phyloP scores from a whole-genome alignment of 2,329 filamentous ascomycete species.

The Neoscytalidium dimidiatum region DNA sequence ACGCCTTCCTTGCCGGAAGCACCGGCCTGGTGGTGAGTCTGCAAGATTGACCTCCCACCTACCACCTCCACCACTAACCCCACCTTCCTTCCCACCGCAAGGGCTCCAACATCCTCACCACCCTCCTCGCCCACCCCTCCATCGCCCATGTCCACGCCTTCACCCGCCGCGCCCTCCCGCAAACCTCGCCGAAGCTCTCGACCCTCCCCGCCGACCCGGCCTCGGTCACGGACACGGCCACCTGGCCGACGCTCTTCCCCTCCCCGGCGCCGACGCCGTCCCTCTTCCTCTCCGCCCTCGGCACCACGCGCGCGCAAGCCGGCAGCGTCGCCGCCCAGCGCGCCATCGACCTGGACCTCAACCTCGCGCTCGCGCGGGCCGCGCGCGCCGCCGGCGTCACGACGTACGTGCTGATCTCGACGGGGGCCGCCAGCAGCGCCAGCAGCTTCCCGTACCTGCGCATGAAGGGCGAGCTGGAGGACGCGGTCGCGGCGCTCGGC shows the following conservation, averaged over 20 bases:
- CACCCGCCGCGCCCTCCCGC: conserved; percentile 62
- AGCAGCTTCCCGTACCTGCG: conserved; percentile 57
- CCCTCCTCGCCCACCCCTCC: conserved; percentile 57
- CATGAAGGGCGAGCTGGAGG: conserved; percentile 90
- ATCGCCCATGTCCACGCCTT: conserved; percentile 63
- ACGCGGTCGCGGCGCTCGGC: conserved; percentile 67
- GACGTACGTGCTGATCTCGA: conserved; percentile 77
- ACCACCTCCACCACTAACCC: conserved; percentile 5
- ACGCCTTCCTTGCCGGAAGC: conserved; percentile 61
- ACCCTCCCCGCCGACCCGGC: conserved; percentile 64
- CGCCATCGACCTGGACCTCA: conserved; percentile 86
- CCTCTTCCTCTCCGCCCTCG: conserved; percentile 76
- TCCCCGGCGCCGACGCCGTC: conserved; percentile 57
- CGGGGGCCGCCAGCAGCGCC: conserved; percentile 53
- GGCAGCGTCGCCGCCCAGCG: conserved; percentile 79
- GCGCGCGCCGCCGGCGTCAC: conserved; percentile 72
- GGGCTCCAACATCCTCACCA: conserved; percentile 74
- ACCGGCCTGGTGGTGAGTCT: conserved; percentile 61
- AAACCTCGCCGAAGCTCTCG: conserved; percentile 61
- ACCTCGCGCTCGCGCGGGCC: conserved; percentile 73
- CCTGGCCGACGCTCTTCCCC: conserved; percentile 66
- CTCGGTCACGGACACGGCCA: conserved; percentile 29
- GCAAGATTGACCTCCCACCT: not conserved
- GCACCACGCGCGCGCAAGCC: conserved; percentile 74
- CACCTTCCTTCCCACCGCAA: conserved; percentile 45